A percentile compares a stretch with the other conserved stretches of the same genome.
phyloP scores from a whole-genome alignment of 2,329 filamentous ascomycete genomes.

The Xylariaceae sp. region DNA sequence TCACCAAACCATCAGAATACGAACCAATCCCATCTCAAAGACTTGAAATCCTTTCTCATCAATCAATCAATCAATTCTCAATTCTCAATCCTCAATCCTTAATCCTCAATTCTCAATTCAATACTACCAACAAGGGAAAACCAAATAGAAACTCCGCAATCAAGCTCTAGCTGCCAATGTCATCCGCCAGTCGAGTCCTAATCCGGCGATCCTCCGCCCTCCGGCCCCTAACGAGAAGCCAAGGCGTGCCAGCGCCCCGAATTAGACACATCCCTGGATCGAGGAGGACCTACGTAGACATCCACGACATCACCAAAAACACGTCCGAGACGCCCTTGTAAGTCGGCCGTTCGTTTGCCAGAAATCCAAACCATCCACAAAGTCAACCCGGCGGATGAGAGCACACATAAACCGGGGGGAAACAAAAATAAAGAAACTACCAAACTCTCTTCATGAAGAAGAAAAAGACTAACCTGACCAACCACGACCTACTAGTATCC shows the following conservation, averaged over 20 bases:
- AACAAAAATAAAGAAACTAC: too few relatives aligned
- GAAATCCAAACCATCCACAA: neutral
- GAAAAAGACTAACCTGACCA: neutral
- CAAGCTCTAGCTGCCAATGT: conserved; percentile 17
- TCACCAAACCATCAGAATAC: too few relatives aligned
- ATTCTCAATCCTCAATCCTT: too few relatives aligned
- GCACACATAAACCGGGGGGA: neutral
- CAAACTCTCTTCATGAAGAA: too few relatives aligned
- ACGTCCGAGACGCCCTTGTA: conserved; percentile 30
- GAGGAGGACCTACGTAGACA: conserved; percentile 6
- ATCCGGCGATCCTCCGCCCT: conserved; percentile 17
- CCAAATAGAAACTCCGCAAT: neutral
- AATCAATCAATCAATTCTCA: too few relatives aligned
- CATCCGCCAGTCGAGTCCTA: conserved; percentile 20
- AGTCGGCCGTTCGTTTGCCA: conserved; percentile 5
- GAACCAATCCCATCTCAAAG: too few relatives aligned
- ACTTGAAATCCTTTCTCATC: too few relatives aligned
- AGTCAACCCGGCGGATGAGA: neutral
- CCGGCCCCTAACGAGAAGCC: conserved; percentile 2
- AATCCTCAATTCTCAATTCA: neutral
- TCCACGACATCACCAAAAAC: conserved; percentile 17
- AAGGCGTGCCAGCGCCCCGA: conserved; percentile 8
- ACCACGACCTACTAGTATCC: conserved; percentile 18
- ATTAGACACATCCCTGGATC: conserved; percentile 14
- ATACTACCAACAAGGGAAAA: neutral